Evolutionary conservation across 1,284 basidiomycete species (phyloP).

Genomic region (Phlebopus sp.): DNA sequence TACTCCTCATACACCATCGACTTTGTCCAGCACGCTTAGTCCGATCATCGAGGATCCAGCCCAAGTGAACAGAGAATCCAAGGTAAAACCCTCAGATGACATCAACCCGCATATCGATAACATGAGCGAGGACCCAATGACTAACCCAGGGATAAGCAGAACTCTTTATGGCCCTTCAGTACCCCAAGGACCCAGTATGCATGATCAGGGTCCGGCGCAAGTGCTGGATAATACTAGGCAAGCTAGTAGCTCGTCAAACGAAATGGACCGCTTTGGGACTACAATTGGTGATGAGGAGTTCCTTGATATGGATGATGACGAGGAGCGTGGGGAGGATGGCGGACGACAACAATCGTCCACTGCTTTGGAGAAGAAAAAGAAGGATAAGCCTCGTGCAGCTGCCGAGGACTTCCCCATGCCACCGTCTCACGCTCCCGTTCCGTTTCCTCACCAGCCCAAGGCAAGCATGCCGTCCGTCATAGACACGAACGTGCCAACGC

Average conservation of each 20-base stretch:
- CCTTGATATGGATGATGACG: constrained; percentile 59
- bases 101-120: constrained; percentile 65
- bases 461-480: constrained; percentile 9
- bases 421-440: constrained; percentile 31
- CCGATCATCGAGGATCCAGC: constrained; percentile 30
- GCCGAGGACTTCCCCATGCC: constrained; percentile 44
- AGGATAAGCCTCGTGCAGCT: constrained; percentile 30
- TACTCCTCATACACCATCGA: constrained; percentile 24
- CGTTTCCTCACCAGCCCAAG: constrained; percentile 14
- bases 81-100: constrained; percentile 70
- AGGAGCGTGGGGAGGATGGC: constrained; percentile 36
- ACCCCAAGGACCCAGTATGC: neutral
- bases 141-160: constrained; percentile 43
- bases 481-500: constrained; percentile 9
- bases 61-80: constrained; percentile 50
- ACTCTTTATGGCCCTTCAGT: too few relatives aligned
- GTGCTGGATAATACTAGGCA: constrained; percentile 1
- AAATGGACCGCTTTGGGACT: constrained; percentile 2
- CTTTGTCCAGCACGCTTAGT: constrained; percentile 23
- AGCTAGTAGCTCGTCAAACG: constrained; percentile 3
- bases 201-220: constrained; percentile 1
- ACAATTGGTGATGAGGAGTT: constrained; percentile 36
- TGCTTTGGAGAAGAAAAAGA: constrained; percentile 13
- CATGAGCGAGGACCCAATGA: constrained; percentile 64
- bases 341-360: constrained; percentile 14